Conservation (phyloP, 1,139 yeast species). For the Yamadazyma diospyri region DNA sequence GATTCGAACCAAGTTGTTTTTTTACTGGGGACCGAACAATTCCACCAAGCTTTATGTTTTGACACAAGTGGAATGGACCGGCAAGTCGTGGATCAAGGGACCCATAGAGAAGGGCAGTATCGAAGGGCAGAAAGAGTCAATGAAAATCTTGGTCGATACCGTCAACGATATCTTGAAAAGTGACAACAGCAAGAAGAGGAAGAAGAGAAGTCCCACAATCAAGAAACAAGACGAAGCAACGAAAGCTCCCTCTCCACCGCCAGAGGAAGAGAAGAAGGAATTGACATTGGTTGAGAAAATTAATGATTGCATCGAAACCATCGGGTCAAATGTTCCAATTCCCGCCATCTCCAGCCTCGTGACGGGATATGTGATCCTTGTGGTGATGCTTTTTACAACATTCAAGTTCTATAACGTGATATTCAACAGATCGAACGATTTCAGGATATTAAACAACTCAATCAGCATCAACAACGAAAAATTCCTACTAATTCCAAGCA, state of each 20-base stretch:
- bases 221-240: slow-evolving; percentile 16
- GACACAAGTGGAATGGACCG: slow-evolving; percentile 82
- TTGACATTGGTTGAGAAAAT: slow-evolving; percentile 15
- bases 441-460: slow-evolving; percentile 8
- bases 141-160: slow-evolving; percentile 57
- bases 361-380: slow-evolving; percentile 21
- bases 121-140: slow-evolving; percentile 81
- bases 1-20: slow-evolving; percentile 61
- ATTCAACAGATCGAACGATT: slow-evolving; percentile 3
- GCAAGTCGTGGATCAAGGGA: slow-evolving; percentile 90
- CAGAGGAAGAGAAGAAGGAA: slow-evolving; percentile 10
- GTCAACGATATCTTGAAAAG: slow-evolving; percentile 44
- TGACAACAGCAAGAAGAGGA: slow-evolving; percentile 10
- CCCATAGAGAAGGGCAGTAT: slow-evolving; percentile 89
- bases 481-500: slow-evolving; percentile 44
- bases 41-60: slow-evolving; percentile 59
- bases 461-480: slow-evolving; percentile 39
- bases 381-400: slow-evolving; percentile 15
- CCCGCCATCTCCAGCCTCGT: slow-evolving; percentile 26
- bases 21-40: slow-evolving; percentile 79
- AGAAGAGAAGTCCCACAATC: slow-evolving; percentile 9
- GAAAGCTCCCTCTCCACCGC: slow-evolving; percentile 9
- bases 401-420: slow-evolving; percentile 7
- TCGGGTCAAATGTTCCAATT: slow-evolving; percentile 29
- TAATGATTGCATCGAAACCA: slow-evolving; percentile 21